phyloP scores from a whole-genome alignment of 352 stramenopile genomes.

The Lagenidium giganteum region DNA sequence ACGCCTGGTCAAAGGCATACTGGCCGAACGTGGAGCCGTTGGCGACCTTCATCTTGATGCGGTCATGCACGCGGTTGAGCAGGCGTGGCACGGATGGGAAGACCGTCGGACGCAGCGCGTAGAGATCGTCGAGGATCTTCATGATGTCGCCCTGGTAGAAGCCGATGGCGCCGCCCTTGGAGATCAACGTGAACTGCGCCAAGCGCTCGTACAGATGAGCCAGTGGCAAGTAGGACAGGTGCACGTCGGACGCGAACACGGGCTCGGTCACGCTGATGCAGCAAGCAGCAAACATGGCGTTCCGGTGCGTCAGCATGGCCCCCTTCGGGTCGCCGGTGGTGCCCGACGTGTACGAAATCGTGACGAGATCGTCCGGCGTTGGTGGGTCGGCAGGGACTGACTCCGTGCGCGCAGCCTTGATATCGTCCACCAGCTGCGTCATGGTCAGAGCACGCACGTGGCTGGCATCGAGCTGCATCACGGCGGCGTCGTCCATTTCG shows the following conservation, averaged over 20 bases:
- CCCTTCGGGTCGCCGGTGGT: conserved; percentile 75
- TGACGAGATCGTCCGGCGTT: conserved; percentile 76
- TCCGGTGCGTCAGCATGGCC: conserved; percentile 57
- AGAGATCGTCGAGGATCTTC: conserved; percentile 86
- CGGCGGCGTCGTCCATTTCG: conserved; percentile 31
- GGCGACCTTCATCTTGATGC: conserved; percentile 57
- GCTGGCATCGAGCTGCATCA: conserved; percentile 19
- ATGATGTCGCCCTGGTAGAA: conserved; percentile 73
- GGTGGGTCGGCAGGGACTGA: conserved; percentile 55
- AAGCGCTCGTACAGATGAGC: conserved; percentile 93
- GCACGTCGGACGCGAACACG: conserved; percentile 46
- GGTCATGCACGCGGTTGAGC: conserved; percentile 94
- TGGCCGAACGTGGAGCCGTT: conserved; percentile 21
- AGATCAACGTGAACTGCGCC: conserved; percentile 87
- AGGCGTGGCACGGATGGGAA: conserved; percentile 90
- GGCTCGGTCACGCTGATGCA: background rate
- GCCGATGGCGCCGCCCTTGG: conserved; percentile 64
- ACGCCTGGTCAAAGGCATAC: conserved; percentile 29
- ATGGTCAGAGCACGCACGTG: conserved; percentile 40
- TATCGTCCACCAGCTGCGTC: conserved; percentile 25
- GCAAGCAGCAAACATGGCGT: conserved; percentile 26
- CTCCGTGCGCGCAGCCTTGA: conserved; percentile 34
- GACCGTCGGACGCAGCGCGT: conserved; percentile 81
- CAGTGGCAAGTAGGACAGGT: conserved; percentile 95
- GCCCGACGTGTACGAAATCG: conserved; percentile 87